phyloP scores from a whole-genome alignment of 129 eudicot species.

The Flaveria sonorensis region DNA sequence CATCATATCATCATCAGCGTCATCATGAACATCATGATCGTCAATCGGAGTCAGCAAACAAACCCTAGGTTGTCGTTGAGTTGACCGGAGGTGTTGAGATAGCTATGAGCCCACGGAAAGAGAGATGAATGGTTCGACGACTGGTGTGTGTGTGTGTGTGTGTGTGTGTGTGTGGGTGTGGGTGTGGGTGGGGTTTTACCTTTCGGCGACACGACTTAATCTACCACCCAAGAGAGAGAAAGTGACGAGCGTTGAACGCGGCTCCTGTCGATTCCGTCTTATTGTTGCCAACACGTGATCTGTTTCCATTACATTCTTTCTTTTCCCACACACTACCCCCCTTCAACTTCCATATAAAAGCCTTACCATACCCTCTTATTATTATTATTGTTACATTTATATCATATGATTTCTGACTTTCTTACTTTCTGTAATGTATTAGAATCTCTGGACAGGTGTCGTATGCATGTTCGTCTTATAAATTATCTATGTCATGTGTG shows the following conservation, averaged over 20 bases:
- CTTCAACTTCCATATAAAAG: background rate
- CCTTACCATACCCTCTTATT: background rate
- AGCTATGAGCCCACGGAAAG: slow-evolving; percentile 11
- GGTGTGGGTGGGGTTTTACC: slow-evolving; percentile 57
- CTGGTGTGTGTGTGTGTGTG: slow-evolving; percentile 1
- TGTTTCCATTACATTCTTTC: slow-evolving; percentile 8
- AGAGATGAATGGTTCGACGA: slow-evolving; percentile 32
- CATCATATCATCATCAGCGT: too few relatives aligned
- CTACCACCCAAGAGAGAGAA: slow-evolving; percentile 28
- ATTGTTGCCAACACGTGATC: slow-evolving; percentile 48
- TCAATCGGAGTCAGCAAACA: background rate
- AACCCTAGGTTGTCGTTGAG: slow-evolving; percentile 48
- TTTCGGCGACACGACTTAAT: slow-evolving; percentile 54
- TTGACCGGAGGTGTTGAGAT: slow-evolving; percentile 39
- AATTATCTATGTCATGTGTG: too few relatives aligned
- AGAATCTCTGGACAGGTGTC: too few relatives aligned
- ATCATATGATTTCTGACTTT: too few relatives aligned
- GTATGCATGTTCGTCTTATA: too few relatives aligned
- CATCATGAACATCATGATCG: background rate
- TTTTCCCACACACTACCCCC: background rate
- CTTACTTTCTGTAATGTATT: too few relatives aligned
- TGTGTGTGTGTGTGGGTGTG: too few relatives aligned
- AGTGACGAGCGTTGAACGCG: slow-evolving; percentile 47
- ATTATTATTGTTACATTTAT: background rate
- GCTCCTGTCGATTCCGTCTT: slow-evolving; percentile 44